These are phyloP conservation scores for Salix brachista DNA, from an alignment of 345 rosid genomes.

Conservation along the genomic window DNA sequence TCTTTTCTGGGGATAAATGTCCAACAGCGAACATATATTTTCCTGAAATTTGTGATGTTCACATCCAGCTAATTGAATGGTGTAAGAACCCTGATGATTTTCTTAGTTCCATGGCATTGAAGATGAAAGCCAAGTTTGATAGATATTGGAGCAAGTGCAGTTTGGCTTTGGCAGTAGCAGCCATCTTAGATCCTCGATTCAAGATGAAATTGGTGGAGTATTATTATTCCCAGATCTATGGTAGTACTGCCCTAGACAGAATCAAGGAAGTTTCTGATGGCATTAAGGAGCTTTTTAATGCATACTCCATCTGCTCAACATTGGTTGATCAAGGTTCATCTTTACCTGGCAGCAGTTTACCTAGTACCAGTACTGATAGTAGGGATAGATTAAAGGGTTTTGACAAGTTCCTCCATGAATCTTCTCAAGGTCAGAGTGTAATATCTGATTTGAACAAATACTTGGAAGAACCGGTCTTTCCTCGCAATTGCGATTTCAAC, in stretches of 20 bases:
- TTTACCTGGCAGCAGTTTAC: conserved; percentile 66
- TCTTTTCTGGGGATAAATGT: conserved; percentile 51
- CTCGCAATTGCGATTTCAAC: conserved; percentile 76
- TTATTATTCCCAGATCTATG: conserved; percentile 88
- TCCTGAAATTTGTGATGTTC: conserved; percentile 76
- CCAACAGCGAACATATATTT: conserved; percentile 86
- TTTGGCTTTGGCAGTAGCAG: conserved; percentile 79
- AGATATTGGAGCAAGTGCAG: conserved; percentile 87
- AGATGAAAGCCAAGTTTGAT: conserved; percentile 82
- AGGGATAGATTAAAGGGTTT: conserved; percentile 84
- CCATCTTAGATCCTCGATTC: conserved; percentile 88
- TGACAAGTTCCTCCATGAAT: conserved; percentile 85
- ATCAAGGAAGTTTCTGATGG: conserved; percentile 83
- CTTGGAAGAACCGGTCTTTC: conserved; percentile 81
- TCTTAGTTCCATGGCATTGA: conserved; percentile 53
- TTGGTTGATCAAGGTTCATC: conserved; percentile 76
- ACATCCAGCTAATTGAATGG: conserved; percentile 84
- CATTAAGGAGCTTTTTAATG: conserved; percentile 71
- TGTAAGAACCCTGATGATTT: conserved; percentile 74
- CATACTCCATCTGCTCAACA: conserved; percentile 73
- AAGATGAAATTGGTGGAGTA: conserved; percentile 94
- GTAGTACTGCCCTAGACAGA: conserved; percentile 76
- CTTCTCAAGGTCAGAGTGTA: conserved; percentile 59
- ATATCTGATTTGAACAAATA: conserved; percentile 80
- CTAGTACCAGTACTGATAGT: conserved; percentile 45